Conservation (phyloP, 1,139 yeast genomes). For the Suhomyces terraborum region DNA sequence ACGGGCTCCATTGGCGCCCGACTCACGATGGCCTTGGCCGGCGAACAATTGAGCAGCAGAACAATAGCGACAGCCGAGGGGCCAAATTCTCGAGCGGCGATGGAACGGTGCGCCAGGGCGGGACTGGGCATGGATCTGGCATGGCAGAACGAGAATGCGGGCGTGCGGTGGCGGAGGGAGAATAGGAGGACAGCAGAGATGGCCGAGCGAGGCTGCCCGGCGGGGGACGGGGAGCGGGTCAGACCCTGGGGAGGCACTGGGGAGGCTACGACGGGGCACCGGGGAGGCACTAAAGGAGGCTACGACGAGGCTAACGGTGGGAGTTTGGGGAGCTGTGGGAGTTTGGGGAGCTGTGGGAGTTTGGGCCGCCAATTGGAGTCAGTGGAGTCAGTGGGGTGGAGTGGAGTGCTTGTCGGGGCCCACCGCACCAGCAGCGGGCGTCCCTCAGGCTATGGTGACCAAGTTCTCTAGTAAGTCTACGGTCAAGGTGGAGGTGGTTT, state of each 20-base stretch:
- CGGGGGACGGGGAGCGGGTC: too few species aligned
- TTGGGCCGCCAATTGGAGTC: too few species aligned
- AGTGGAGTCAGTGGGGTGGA: too few species aligned
- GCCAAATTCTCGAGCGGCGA: neutral
- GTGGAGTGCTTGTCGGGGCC: neutral
- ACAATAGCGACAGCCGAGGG: constrained; percentile 3
- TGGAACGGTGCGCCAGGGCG: neutral
- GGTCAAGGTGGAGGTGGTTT: neutral
- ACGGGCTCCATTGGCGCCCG: too few species aligned
- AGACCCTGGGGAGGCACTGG: neutral
- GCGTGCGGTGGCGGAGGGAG: neutral
- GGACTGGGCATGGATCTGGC: constrained; percentile 1
- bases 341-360: too few species aligned
- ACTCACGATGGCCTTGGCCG: too few species aligned
- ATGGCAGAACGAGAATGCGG: neutral
- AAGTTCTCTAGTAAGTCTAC: too few species aligned
- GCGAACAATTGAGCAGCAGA: neutral
- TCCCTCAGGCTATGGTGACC: too few species aligned
- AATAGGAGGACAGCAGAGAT: neutral
- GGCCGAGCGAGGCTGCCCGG: neutral
- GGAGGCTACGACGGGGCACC: neutral
- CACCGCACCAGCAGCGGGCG: too few species aligned
- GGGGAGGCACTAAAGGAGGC: too few species aligned
- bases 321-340: too few species aligned
- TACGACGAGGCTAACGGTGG: too few species aligned